phyloP scores from a whole-genome alignment of 805 yeast species.

The Wickerhamiella nectarea region DNA sequence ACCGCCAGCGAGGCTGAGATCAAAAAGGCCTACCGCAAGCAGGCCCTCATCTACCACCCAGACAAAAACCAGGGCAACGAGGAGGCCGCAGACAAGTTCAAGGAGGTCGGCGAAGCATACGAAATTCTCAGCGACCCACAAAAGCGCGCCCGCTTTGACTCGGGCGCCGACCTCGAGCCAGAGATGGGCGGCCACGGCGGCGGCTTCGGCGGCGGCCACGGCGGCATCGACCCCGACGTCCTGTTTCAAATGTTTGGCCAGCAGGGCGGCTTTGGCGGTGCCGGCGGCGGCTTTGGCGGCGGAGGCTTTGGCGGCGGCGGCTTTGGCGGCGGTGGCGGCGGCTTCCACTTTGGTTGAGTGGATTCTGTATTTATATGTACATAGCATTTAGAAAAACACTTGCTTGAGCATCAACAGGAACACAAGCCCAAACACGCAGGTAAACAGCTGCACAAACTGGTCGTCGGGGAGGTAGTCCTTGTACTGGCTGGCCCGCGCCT shows the following conservation, averaged over 20 bases:
- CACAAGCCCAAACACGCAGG: slow-evolving; percentile 14
- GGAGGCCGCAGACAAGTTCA: slow-evolving; percentile 90
- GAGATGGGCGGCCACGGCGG: slow-evolving; percentile 62
- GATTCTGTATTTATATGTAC: not conserved
- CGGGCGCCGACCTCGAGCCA: slow-evolving; percentile 56
- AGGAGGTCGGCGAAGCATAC: slow-evolving; percentile 76
- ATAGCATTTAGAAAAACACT: not conserved
- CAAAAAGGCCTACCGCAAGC: slow-evolving; percentile 61
- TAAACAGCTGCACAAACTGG: slow-evolving; percentile 15
- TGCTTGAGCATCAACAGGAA: slow-evolving; percentile 7
- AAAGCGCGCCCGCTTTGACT: slow-evolving; percentile 79
- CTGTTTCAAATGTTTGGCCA: slow-evolving; percentile 31
- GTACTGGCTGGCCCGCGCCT: slow-evolving; percentile 13
- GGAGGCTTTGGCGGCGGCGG: slow-evolving; percentile 16
- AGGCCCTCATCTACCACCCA: slow-evolving; percentile 65
- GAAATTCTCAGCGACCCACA: slow-evolving; percentile 74
- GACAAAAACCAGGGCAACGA: slow-evolving; percentile 51
- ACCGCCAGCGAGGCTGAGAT: slow-evolving; percentile 42
- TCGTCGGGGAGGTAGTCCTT: slow-evolving; percentile 17
- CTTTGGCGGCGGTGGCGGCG: slow-evolving; percentile 8
- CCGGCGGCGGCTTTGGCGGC: slow-evolving; percentile 13
- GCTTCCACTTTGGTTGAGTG: slow-evolving; percentile 13
- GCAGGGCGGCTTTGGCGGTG: slow-evolving; percentile 15
- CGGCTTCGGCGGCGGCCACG: slow-evolving; percentile 39
- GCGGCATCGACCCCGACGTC: slow-evolving; percentile 27